These are phyloP conservation scores for Capsella rubella DNA, from an alignment of 441 rosid species.

Conservation along the genomic window DNA sequence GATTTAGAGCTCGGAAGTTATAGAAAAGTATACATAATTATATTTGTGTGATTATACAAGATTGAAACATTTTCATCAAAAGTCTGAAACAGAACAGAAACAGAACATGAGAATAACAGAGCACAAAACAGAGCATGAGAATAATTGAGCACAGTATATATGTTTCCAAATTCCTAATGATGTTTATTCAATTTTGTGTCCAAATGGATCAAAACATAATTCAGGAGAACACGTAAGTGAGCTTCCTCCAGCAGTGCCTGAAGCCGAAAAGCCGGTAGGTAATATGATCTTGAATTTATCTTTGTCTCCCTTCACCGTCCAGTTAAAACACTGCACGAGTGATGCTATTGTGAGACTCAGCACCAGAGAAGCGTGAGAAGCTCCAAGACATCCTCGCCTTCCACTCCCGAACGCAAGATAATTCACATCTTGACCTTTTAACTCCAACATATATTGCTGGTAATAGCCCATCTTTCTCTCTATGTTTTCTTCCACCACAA, in stretches of 20 bases:
- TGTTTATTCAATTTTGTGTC: conserved; percentile 6
- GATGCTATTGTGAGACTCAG: conserved; percentile 44
- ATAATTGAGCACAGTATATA: background rate
- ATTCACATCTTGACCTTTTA: conserved; percentile 49
- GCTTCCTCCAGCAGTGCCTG: conserved; percentile 43
- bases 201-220: conserved; percentile 41
- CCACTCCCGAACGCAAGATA: conserved; percentile 53
- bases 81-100: background rate
- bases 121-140: background rate
- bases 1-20: background rate
- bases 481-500: conserved; percentile 27
- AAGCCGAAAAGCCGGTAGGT: conserved; percentile 44
- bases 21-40: background rate
- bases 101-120: conserved; percentile 7
- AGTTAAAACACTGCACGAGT: conserved; percentile 53
- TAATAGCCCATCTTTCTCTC: conserved; percentile 34
- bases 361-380: conserved; percentile 45
- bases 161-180: background rate
- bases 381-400: conserved; percentile 48
- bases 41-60: background rate
- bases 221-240: conserved; percentile 47
- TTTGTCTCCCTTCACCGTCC: conserved; percentile 46
- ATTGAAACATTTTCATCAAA: background rate
- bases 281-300: conserved; percentile 38
- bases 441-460: conserved; percentile 44